Percentiles rank a stretch among this genome's conserved stretches.
Conservation (phyloP, 768 basidiomycete genomes). For the Collybia mongolica region DNA sequence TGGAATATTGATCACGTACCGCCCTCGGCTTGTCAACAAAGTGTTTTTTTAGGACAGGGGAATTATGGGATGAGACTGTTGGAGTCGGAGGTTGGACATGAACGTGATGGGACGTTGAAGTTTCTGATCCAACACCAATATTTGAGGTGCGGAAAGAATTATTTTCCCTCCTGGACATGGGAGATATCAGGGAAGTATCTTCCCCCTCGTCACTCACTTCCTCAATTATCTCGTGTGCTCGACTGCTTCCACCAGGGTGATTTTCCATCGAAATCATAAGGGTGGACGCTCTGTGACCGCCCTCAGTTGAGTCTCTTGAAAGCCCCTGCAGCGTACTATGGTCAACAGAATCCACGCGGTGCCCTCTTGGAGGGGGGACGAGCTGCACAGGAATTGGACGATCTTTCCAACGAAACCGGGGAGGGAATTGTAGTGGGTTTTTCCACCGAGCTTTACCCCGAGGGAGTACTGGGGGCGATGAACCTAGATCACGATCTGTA, state of each 20-base stretch:
- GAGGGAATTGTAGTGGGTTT: conserved; percentile 7
- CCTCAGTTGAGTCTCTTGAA: background rate
- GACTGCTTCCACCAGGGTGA: background rate
- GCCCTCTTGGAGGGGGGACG: conserved; percentile 9
- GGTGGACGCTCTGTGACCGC: too few species aligned
- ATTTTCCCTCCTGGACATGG: conserved; percentile 8
- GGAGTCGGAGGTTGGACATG: conserved; percentile 20
- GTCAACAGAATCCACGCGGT: conserved; percentile 17
- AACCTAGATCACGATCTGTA: too few species aligned
- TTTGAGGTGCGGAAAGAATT: conserved; percentile 15
- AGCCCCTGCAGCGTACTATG: conserved; percentile 8
- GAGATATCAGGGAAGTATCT: conserved; percentile 12
- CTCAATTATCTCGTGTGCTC: conserved; percentile 11
- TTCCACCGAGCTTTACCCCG: conserved; percentile 8
- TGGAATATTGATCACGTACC: background rate
- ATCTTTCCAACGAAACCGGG: conserved; percentile 14
- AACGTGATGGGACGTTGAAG: conserved; percentile 13
- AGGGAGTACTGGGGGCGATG: background rate
- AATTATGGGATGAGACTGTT: conserved; percentile 9
- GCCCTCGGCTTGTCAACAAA: background rate
- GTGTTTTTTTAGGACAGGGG: background rate
- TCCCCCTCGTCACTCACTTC: conserved; percentile 15
- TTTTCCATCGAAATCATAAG: conserved; percentile 4
- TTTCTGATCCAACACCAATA: conserved; percentile 13
- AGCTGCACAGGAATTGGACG: conserved; percentile 11